Evolutionary conservation across 1,139 yeast genomes (phyloP), one percentile per base, ranked within the genome.

Genomic region (Scheffersomyces illinoinensis): DNA sequence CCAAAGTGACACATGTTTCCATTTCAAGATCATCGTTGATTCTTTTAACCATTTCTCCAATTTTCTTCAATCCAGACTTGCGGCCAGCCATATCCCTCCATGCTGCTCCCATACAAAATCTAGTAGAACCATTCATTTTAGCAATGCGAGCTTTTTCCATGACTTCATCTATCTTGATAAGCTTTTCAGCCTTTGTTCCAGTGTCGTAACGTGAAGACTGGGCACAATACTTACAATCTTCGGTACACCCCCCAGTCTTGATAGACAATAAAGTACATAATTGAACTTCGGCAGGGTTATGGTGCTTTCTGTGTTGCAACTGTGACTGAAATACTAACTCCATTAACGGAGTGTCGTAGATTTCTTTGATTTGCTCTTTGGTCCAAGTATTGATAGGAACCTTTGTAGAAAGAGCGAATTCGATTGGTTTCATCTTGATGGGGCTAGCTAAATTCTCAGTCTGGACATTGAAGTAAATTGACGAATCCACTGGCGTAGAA

Each of bases 101-200:
- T 1, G 96, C 96, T 14, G 95, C 92, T 53, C 96, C 96, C 88
- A 90, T 86, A 69, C 96, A 90, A 68, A 90, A 90, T 61, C 96
- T 78, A 0, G 96, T 90, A 0, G 90, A 84, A 0, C 95, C 95
- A 63, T 89, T 89, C 5, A 68, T 76, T 66, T 88, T 87, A 5
- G 96, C 95, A 56, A 81, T 81, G 54, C 74, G 75, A 0, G 96
- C 96, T 53, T 86, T 88, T 55, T 76, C 80, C 68, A 88, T 75
- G 0, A 90, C 95, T 33, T 81, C 80, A 2, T 88, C 93, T 17
- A 89, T 70, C 26, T 79, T 75, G 23, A 89, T 81, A 74, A 89
- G 74, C 67, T 86, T 86, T 60, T 86, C 89, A 1, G 95, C 93
- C 64, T 87, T 78, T 21, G 88, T 75, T 1, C 91, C 93, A 5